Evolutionary conservation across 306 rosid genomes (phyloP), one percentile per base, ranked within the genome.

Genomic region (Vicia faba): DNA sequence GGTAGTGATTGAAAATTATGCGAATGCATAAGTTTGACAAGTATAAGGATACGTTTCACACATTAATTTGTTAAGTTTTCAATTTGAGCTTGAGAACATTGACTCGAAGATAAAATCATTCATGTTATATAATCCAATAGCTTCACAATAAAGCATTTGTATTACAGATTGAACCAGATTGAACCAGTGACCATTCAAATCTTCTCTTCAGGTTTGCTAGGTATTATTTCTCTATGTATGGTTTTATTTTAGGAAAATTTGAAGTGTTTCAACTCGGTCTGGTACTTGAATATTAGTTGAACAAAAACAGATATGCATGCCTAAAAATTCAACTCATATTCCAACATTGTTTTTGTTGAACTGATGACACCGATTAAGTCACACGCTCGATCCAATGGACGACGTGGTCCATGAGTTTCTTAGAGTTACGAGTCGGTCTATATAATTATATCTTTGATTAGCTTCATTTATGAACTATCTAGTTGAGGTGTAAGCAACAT

Each of bases 71-170:
- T 26, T 8, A 29, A 28, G 15, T 64, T 65, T 28, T 71, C 73
- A 61, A 35, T 68, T 82, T 41, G 88, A 82, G 84, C 80, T 39
- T 65, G 82, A 84, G 51, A 82, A 69, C 80, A 79, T 86, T 83
- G 89, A 84, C 88, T 48, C 26, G 29, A 58, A 48, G 41, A 46
- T 39, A 33, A 63, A 84, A 31, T 55, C 74, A 55, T 74, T 51
- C 7, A 35, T 68, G 82, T 71, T 81, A 77, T 86, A 69, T 79
- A 82, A 79, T 74, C 75, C 54, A 60, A 43, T 73, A 70, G 71
- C 81, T 77, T 73, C 69, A 28, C 66, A 77, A 73, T 31, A 66
- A 69, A 56, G 65, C 73, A 68, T 54, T 31, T n/a, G n/a, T n/a
- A n/a, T n/a, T n/a, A n/a, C n/a, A n/a, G n/a, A n/a, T n/a, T n/a